phyloP scores from a whole-genome alignment of 768 basidiomycete species.

The Podaxis sp. region DNA sequence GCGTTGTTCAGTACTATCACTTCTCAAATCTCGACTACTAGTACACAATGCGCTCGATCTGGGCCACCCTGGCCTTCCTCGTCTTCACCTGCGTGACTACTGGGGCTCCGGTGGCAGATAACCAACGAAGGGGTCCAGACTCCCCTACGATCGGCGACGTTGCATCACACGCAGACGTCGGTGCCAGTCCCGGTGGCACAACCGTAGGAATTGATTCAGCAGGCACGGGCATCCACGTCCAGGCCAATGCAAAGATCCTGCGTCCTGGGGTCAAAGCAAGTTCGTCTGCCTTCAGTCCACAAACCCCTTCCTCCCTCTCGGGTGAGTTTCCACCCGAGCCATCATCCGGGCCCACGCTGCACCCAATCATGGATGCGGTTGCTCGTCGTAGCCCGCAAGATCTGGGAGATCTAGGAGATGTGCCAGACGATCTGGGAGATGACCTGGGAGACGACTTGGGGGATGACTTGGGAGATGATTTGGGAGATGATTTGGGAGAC shows the following conservation, averaged over 20 bases:
- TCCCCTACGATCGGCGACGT: neutral
- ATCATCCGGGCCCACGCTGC: too few relatives aligned
- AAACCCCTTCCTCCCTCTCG: neutral
- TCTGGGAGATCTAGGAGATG: neutral
- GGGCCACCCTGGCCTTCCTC: neutral
- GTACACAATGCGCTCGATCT: neutral
- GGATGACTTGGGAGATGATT: too few relatives aligned
- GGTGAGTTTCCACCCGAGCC: too few relatives aligned
- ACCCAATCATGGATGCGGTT: neutral
- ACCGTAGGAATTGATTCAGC: neutral
- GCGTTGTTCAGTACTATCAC: neutral
- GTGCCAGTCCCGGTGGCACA: neutral
- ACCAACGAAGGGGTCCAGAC: neutral
- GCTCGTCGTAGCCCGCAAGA: neutral
- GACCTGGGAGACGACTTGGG: too few relatives aligned
- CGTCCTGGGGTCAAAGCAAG: neutral
- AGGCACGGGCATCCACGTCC: neutral
- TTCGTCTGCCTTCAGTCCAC: neutral
- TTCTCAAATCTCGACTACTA: neutral
- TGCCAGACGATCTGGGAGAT: too few relatives aligned
- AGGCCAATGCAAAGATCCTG: neutral
- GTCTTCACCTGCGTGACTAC: neutral
- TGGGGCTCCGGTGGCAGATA: neutral
- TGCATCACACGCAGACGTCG: neutral
- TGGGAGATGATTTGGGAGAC: too few relatives aligned